Percentiles rank a stretch among this genome's conserved stretches.
Conservation (phyloP, 345 rosid species). For the Salix suchowensis region DNA sequence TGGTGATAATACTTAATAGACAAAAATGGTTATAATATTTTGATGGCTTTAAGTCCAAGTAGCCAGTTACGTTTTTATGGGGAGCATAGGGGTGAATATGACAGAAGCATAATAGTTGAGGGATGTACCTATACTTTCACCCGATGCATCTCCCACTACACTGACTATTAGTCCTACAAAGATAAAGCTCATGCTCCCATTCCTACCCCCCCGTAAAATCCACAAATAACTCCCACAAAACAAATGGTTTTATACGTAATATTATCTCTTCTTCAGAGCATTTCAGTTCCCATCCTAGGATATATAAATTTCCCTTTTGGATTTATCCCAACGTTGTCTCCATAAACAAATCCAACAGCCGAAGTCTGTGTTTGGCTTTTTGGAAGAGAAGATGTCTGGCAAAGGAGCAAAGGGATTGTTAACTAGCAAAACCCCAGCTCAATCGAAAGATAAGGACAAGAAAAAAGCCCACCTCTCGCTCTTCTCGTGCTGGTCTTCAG, state of each 20-base stretch:
- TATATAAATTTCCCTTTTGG: background rate
- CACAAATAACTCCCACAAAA: background rate
- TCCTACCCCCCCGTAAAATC: background rate
- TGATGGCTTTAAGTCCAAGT: background rate
- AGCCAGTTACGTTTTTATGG: background rate
- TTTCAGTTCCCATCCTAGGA: background rate
- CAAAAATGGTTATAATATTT: no score
- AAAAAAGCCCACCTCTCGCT: background rate
- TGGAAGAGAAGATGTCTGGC: slow-evolving; percentile 14
- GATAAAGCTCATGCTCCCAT: background rate
- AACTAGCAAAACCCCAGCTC: slow-evolving; percentile 14
- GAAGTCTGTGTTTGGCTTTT: background rate
- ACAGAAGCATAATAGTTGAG: background rate
- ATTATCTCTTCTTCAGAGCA: background rate
- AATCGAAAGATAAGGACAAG: background rate
- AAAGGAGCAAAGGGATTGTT: slow-evolving; percentile 3
- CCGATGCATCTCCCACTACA: no score
- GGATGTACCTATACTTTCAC: background rate
- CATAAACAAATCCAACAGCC: background rate
- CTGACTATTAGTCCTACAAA: background rate
- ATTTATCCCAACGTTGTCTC: background rate
- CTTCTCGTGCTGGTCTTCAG: background rate
- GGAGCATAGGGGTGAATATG: background rate
- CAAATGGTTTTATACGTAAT: background rate
- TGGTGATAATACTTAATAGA: no score